phyloP scores from a whole-genome alignment of 2,329 filamentous ascomycete species.

The Lachnellula arida region DNA sequence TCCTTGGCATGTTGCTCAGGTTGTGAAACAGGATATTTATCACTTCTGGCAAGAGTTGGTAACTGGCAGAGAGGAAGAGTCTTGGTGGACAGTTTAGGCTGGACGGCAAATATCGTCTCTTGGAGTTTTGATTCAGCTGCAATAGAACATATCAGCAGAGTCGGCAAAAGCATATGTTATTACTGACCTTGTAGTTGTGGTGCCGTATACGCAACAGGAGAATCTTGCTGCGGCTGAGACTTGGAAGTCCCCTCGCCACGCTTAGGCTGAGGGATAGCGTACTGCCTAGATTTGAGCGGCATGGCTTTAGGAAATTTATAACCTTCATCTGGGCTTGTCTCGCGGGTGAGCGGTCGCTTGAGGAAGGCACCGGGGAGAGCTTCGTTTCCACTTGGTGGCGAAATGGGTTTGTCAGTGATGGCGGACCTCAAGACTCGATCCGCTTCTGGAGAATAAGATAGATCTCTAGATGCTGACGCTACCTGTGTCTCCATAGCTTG shows the following conservation, averaged over 20 bases:
- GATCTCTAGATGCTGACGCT: neutral
- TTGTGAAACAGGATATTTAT: neutral
- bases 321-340: neutral
- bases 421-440: neutral
- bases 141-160: neutral
- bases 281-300: neutral
- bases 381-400: neutral
- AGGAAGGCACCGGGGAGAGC: neutral
- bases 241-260: neutral
- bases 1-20: neutral
- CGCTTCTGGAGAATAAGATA: neutral
- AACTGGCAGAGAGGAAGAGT: neutral
- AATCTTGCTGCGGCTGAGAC: neutral
- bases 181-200: neutral
- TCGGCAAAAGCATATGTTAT: neutral
- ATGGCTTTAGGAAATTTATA: slow-evolving; percentile 1
- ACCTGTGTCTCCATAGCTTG: slow-evolving; percentile 4
- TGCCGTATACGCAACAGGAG: neutral
- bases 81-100: neutral
- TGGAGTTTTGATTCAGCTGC: neutral
- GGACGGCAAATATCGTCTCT: neutral
- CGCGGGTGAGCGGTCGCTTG: neutral
- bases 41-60: neutral
- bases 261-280: neutral
- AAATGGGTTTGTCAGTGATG: neutral